Percentiles rank a stretch among this genome's conserved stretches.
Conservation (phyloP, 257 asterid species). For the Prunella vulgaris region DNA sequence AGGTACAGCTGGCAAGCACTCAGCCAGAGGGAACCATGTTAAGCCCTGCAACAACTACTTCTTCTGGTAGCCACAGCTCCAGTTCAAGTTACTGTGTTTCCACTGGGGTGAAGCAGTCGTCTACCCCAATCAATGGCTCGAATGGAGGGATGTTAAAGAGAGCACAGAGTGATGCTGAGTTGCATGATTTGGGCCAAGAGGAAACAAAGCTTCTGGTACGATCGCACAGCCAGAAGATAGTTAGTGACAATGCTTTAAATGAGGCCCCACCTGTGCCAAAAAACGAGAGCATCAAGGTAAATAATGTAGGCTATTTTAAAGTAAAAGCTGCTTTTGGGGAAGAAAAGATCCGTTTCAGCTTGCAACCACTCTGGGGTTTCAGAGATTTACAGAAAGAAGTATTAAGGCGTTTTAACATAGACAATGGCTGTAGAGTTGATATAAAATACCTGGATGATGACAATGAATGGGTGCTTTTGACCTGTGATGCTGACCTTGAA, state of each 20-base stretch:
- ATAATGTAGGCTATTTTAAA: slow-evolving; percentile 28
- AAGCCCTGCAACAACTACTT: slow-evolving; percentile 40
- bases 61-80: slow-evolving; percentile 71
- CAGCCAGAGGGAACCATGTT: slow-evolving; percentile 35
- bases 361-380: slow-evolving; percentile 58
- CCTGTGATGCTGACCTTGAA: slow-evolving; percentile 84
- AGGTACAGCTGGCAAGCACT: slow-evolving; percentile 22
- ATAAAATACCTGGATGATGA: slow-evolving; percentile 77
- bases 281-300: slow-evolving; percentile 24
- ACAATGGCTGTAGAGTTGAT: slow-evolving; percentile 38
- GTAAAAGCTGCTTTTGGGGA: slow-evolving; percentile 69
- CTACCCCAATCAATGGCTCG: slow-evolving; percentile 27
- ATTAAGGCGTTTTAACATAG: slow-evolving; percentile 56
- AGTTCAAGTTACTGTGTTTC: slow-evolving; percentile 58
- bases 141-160: slow-evolving; percentile 31
- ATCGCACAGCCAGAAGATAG: slow-evolving; percentile 53
- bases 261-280: slow-evolving; percentile 40
- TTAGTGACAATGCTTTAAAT: slow-evolving; percentile 27
- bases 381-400: slow-evolving; percentile 49
- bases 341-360: slow-evolving; percentile 63
- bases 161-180: slow-evolving; percentile 45
- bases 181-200: slow-evolving; percentile 44
- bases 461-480: slow-evolving; percentile 74
- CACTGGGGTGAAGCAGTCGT: slow-evolving; percentile 46
- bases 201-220: slow-evolving; percentile 48